phyloP scores from a whole-genome alignment of 768 basidiomycete genomes.

The Phanerochaete sordida region DNA sequence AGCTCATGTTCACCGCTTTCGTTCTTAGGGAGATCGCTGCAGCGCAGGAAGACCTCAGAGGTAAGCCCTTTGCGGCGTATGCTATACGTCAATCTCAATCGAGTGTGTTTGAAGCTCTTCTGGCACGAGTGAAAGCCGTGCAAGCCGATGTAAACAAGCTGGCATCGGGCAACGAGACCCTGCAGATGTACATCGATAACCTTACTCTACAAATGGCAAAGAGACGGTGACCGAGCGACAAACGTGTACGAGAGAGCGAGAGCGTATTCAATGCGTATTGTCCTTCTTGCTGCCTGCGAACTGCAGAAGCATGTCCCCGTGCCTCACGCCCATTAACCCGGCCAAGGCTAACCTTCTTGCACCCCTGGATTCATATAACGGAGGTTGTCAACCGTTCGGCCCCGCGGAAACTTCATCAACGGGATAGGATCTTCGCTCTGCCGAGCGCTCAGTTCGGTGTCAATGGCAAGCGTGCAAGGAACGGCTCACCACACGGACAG shows the following conservation, averaged over 20 bases:
- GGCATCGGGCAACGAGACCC: slow-evolving; percentile 70
- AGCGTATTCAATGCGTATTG: not conserved
- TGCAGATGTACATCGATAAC: slow-evolving; percentile 90
- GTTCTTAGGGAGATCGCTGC: slow-evolving; percentile 64
- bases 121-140: slow-evolving; percentile 61
- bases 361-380: slow-evolving; percentile 25
- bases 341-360: not conserved
- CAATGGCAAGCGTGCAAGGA: not conserved
- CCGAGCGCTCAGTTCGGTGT: not conserved
- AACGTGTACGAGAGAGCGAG: not conserved
- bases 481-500: slow-evolving; percentile 35
- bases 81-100: slow-evolving; percentile 1
- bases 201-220: slow-evolving; percentile 85
- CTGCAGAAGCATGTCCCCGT: too few relatives aligned
- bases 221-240: slow-evolving; percentile 44
- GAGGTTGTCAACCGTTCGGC: slow-evolving; percentile 35
- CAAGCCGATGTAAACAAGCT: slow-evolving; percentile 83
- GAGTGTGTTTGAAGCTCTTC: slow-evolving; percentile 43
- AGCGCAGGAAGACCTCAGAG: slow-evolving; percentile 72
- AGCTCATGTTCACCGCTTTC: not conserved
- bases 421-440: slow-evolving; percentile 37
- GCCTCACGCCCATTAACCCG: not conserved
- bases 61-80: slow-evolving; percentile 30
- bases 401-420: slow-evolving; percentile 31
- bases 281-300: not conserved